Percentiles rank a stretch among this genome's conserved stretches.
Conservation (phyloP, 495 filamentous ascomycete genomes). For the Neurospora sp. region DNA sequence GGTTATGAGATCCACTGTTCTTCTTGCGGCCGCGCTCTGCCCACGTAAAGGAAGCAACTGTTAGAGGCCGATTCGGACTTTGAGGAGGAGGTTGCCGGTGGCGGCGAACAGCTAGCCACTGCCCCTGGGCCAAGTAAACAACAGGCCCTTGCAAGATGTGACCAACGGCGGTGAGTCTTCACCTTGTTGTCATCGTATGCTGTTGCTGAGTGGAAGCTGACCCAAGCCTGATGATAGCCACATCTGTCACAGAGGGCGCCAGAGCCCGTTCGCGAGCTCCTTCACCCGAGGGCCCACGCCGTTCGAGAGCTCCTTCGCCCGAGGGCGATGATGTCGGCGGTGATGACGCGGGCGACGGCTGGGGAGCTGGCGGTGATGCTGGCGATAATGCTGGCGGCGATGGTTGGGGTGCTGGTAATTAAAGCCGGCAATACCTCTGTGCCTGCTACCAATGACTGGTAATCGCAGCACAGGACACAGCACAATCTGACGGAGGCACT, state of each 20-base stretch:
- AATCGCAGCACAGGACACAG: background rate
- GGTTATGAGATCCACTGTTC: too few species aligned
- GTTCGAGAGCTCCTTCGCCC: background rate
- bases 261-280: background rate
- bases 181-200: background rate
- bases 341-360: slow-evolving; percentile 5
- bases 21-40: too few species aligned
- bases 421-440: background rate
- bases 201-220: background rate
- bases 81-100: background rate
- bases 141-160: background rate
- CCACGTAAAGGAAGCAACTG: too few species aligned
- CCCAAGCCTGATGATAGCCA: background rate
- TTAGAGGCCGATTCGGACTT: too few species aligned
- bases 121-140: background rate
- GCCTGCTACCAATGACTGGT: background rate
- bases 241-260: background rate
- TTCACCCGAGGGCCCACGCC: background rate
- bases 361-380: background rate
- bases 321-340: slow-evolving; percentile 1
- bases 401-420: background rate
- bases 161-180: background rate
- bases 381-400: background rate
- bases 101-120: background rate
- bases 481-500: background rate